phyloP scores from a whole-genome alignment of 345 rosid species.

The Salix purpurea region DNA sequence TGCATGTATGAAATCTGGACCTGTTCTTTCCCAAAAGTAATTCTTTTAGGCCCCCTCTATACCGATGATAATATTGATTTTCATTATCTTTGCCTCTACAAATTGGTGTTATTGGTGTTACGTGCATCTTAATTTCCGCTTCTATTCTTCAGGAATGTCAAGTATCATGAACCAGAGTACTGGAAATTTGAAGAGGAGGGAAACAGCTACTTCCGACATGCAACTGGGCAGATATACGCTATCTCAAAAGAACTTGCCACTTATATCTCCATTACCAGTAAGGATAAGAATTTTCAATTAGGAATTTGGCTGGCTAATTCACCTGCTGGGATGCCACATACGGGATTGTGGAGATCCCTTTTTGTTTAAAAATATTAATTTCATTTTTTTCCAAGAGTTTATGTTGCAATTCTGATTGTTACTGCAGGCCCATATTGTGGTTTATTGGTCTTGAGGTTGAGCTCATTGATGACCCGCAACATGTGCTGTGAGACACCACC shows the following conservation, averaged over 20 bases:
- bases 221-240: slow-evolving; percentile 97
- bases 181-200: slow-evolving; percentile 99
- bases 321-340: not conserved
- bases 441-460: slow-evolving; percentile 95
- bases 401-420: slow-evolving; percentile 10
- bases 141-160: slow-evolving; percentile 57
- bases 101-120: not conserved
- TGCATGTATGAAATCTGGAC: slow-evolving; percentile 99
- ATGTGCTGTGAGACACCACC: slow-evolving; percentile 98
- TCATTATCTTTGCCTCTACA: slow-evolving; percentile 4
- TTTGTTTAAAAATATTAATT: not conserved
- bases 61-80: not conserved
- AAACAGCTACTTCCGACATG: slow-evolving; percentile 92
- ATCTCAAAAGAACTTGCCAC: slow-evolving; percentile 89
- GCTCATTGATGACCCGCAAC: slow-evolving; percentile 77
- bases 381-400: not conserved
- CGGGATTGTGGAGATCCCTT: not conserved
- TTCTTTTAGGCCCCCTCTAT: slow-evolving; percentile 4
- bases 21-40: slow-evolving; percentile 93
- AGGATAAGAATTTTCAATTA: slow-evolving; percentile 13
- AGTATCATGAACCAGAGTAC: slow-evolving; percentile 93
- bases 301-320: not conserved
- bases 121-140: slow-evolving; percentile 2
- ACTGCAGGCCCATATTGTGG: slow-evolving; percentile 86
- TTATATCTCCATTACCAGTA: slow-evolving; percentile 81